phyloP scores from a whole-genome alignment of 495 filamentous ascomycete species.

The Collariella sp. region DNA sequence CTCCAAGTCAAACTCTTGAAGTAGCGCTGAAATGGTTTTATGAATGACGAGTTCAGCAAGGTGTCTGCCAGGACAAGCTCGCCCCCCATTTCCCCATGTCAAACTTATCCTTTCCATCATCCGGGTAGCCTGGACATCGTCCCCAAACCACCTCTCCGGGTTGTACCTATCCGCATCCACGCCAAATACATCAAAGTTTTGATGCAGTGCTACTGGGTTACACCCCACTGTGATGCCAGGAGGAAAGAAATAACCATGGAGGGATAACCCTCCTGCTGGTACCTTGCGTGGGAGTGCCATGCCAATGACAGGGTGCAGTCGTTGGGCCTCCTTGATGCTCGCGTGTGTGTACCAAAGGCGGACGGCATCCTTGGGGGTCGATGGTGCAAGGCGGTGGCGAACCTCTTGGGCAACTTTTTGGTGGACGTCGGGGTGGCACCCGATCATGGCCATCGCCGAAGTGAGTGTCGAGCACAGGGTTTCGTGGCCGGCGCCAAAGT shows the following conservation, averaged over 20 bases:
- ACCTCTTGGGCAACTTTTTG: slow-evolving; percentile 23
- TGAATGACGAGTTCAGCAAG: slow-evolving; percentile 55
- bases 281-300: slow-evolving; percentile 51
- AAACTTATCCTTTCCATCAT: slow-evolving; percentile 41
- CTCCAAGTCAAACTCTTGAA: slow-evolving; percentile 48
- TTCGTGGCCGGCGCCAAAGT: slow-evolving; percentile 42
- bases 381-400: neutral
- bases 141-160: slow-evolving; percentile 48
- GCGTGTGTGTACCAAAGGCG: slow-evolving; percentile 49
- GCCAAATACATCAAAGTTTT: slow-evolving; percentile 47
- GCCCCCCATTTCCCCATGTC: slow-evolving; percentile 55
- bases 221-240: slow-evolving; percentile 50
- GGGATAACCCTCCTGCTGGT: slow-evolving; percentile 37
- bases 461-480: slow-evolving; percentile 40
- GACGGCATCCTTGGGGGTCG: neutral
- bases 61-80: slow-evolving; percentile 61
- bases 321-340: slow-evolving; percentile 54
- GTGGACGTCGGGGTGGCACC: slow-evolving; percentile 17
- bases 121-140: slow-evolving; percentile 19
- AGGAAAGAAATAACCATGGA: slow-evolving; percentile 45
- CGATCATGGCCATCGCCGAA: slow-evolving; percentile 31
- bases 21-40: slow-evolving; percentile 55
- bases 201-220: slow-evolving; percentile 52
- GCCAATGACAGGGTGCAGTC: slow-evolving; percentile 50
- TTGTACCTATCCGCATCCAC: slow-evolving; percentile 42